Conservation (phyloP, 306 rosid species). For the Delonix regia region DNA sequence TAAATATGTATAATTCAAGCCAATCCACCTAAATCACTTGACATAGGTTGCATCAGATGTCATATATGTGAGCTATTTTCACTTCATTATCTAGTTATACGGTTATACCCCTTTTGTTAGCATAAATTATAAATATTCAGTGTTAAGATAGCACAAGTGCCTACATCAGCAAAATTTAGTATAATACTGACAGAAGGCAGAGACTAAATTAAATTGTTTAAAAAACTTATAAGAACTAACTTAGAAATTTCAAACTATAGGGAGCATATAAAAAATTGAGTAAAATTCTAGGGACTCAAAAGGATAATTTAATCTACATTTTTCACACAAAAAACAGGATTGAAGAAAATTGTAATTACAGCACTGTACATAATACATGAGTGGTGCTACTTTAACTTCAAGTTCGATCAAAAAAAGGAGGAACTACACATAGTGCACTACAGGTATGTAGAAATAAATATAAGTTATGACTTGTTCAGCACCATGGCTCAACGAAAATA, state of each 20-base stretch:
- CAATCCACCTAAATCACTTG: not conserved
- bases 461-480: not conserved
- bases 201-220: too few species aligned
- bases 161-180: too few species aligned
- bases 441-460: not conserved
- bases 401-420: not conserved
- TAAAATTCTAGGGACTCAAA: too few species aligned
- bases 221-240: too few species aligned
- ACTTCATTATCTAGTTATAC: not conserved
- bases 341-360: not conserved
- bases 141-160: too few species aligned
- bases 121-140: not conserved
- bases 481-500: not conserved
- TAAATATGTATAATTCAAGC: not conserved
- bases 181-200: not conserved
- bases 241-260: too few species aligned
- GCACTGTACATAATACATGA: not conserved
- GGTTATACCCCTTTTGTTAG: not conserved
- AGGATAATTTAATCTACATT: too few species aligned
- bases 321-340: not conserved
- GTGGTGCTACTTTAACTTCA: not conserved
- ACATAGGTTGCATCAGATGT: not conserved
- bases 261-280: too few species aligned
- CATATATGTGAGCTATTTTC: not conserved
- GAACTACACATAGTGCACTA: not conserved